Conservation (phyloP, 2,329 filamentous ascomycete species). For the Xylaria arbuscula region DNA sequence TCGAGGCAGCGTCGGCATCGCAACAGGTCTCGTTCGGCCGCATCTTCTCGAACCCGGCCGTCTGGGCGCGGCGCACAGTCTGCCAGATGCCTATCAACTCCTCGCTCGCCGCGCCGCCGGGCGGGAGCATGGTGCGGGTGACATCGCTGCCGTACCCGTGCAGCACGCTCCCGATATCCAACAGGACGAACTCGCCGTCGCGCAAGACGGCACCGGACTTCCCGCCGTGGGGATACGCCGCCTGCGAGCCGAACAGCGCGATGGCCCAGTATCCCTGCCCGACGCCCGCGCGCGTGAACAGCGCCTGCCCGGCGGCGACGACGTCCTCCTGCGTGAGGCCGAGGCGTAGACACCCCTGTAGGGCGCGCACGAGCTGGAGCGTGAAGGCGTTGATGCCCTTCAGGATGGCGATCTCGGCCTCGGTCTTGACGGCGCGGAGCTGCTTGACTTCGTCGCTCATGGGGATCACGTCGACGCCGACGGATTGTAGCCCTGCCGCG, state of each 20-base stretch:
- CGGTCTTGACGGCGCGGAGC: conserved; percentile 47
- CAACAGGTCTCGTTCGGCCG: conserved; percentile 45
- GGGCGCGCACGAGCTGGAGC: conserved; percentile 44
- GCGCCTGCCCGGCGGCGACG: conserved; percentile 34
- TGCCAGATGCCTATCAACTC: conserved; percentile 46
- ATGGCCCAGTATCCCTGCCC: conserved; percentile 47
- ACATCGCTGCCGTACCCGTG: conserved; percentile 49
- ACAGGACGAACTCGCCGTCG: conserved; percentile 47
- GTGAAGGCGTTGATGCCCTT: conserved; percentile 48
- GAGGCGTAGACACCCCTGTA: conserved; percentile 45
- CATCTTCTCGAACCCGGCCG: conserved; percentile 46
- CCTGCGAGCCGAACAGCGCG: conserved; percentile 48
- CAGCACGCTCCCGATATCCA: conserved; percentile 48
- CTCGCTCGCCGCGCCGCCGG: conserved; percentile 39
- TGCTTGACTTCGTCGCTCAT: conserved; percentile 45
- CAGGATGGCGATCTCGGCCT: conserved; percentile 45
- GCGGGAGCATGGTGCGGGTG: conserved; percentile 46
- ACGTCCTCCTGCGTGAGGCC: conserved; percentile 47
- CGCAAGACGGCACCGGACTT: conserved; percentile 44
- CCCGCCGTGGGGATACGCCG: conserved; percentile 48
- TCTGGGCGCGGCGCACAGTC: conserved; percentile 43
- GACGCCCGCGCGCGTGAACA: conserved; percentile 46
- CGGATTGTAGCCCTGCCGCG: conserved; percentile 44
- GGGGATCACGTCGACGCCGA: conserved; percentile 46
- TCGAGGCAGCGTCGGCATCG: conserved; percentile 47